These are phyloP conservation scores for Rosa multiflora DNA, from an alignment of 306 rosid genomes.

Conservation along the genomic window DNA sequence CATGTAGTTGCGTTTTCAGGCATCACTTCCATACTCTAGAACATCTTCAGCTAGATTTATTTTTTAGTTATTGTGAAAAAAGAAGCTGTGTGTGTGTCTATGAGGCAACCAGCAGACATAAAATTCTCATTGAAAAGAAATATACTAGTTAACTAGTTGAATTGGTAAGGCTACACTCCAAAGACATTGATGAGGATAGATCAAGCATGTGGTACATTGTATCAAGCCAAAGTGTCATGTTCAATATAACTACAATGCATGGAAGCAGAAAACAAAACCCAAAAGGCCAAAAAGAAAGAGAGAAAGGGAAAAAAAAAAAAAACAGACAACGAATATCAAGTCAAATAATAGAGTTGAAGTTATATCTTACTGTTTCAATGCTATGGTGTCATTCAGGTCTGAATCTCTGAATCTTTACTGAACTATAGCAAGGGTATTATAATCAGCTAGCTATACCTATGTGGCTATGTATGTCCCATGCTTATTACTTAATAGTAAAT, in stretches of 20 bases:
- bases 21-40: not conserved
- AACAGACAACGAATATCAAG: not conserved
- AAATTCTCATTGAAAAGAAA: not conserved
- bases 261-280: not conserved
- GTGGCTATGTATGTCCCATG: not conserved
- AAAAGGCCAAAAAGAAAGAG: not conserved
- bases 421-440: not conserved
- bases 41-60: not conserved
- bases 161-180: not conserved
- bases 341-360: not conserved
- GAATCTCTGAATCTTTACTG: not conserved
- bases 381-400: not conserved
- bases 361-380: not conserved
- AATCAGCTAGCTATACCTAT: not conserved
- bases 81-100: too few relatives aligned
- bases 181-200: not conserved
- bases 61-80: not conserved
- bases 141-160: not conserved
- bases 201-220: slow-evolving; percentile 27
- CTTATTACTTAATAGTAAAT: not conserved
- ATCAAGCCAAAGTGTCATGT: slow-evolving; percentile 13
- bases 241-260: not conserved
- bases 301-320: not conserved
- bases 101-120: not conserved
- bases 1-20: not conserved